These are phyloP conservation scores for Leersia perrieri DNA, from an alignment of 176 grass and related monocot genomes.

Conservation along the genomic window DNA sequence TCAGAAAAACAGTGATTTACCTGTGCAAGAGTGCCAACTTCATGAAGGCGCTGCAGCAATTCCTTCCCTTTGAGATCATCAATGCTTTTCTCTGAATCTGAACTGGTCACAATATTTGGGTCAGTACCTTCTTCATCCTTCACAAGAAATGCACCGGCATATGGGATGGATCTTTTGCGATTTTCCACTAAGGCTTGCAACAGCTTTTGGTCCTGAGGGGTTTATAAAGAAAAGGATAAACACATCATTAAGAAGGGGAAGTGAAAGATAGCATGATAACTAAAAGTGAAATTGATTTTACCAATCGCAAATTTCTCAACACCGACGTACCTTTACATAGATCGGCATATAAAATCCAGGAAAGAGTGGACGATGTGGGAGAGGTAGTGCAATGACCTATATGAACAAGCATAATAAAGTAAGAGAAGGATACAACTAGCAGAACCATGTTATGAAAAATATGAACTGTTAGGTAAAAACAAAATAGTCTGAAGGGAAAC, in stretches of 20 bases:
- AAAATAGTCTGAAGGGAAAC: neutral
- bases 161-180: constrained; percentile 70
- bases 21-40: constrained; percentile 87
- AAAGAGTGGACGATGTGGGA: constrained; percentile 93
- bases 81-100: constrained; percentile 84
- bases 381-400: constrained; percentile 89
- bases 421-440: constrained; percentile 23
- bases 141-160: constrained; percentile 93
- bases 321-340: constrained; percentile 70
- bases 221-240: constrained; percentile 12
- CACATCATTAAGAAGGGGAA: constrained; percentile 1
- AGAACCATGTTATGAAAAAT: constrained; percentile 17
- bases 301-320: neutral
- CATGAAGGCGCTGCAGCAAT: constrained; percentile 85
- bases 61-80: constrained; percentile 97
- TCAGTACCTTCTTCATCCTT: constrained; percentile 81
- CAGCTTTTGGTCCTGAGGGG: constrained; percentile 71
- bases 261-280: neutral
- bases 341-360: constrained; percentile 99
- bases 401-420: constrained; percentile 26
- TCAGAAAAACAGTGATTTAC: constrained; percentile 39
- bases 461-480: neutral
- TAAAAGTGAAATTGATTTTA: constrained; percentile 17
- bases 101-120: constrained; percentile 56
- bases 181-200: constrained; percentile 76